Percentiles rank a stretch among this genome's conserved stretches.
These are phyloP conservation scores for Penicillium psychrosexuale DNA, from an alignment of 2,329 filamentous ascomycete species.

Conservation along the genomic window DNA sequence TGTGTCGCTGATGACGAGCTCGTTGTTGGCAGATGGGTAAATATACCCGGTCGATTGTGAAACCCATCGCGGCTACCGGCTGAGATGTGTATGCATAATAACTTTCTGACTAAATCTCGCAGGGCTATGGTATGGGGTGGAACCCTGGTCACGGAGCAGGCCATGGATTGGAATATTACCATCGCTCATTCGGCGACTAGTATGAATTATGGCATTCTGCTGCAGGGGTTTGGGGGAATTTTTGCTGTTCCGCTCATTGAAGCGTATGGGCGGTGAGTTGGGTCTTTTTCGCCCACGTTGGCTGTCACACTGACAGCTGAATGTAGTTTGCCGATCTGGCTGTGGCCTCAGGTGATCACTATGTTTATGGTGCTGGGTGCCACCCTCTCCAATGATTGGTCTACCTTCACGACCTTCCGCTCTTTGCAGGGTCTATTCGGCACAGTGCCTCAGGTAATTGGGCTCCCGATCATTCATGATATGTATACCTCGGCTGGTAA, in stretches of 20 bases:
- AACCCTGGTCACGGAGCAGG: slow-evolving; percentile 40
- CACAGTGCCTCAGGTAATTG: slow-evolving; percentile 41
- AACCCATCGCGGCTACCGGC: background rate
- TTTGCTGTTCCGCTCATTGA: slow-evolving; percentile 40
- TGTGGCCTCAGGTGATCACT: slow-evolving; percentile 42
- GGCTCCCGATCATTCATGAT: slow-evolving; percentile 40
- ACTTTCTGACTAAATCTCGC: background rate
- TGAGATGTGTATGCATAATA: background rate
- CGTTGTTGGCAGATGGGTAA: slow-evolving; percentile 37
- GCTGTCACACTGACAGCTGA: background rate
- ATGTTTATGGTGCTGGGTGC: slow-evolving; percentile 42
- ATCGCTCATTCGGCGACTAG: slow-evolving; percentile 36
- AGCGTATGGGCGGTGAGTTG: slow-evolving; percentile 40
- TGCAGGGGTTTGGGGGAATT: slow-evolving; percentile 40
- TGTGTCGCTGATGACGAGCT: slow-evolving; percentile 35
- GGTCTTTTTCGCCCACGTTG: background rate
- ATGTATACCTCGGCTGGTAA: slow-evolving; percentile 33
- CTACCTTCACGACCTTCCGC: slow-evolving; percentile 41
- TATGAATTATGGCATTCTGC: slow-evolving; percentile 41
- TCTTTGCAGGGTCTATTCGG: slow-evolving; percentile 40
- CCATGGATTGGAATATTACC: slow-evolving; percentile 35
- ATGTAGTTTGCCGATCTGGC: slow-evolving; percentile 40
- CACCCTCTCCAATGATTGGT: slow-evolving; percentile 38
- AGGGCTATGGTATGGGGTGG: slow-evolving; percentile 43
- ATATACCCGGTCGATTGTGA: background rate